Percentiles rank a stretch among this genome's conserved stretches.
Evolutionary conservation across 176 grass and related monocot genomes (phyloP).

Genomic region (Luzula sylvatica): DNA sequence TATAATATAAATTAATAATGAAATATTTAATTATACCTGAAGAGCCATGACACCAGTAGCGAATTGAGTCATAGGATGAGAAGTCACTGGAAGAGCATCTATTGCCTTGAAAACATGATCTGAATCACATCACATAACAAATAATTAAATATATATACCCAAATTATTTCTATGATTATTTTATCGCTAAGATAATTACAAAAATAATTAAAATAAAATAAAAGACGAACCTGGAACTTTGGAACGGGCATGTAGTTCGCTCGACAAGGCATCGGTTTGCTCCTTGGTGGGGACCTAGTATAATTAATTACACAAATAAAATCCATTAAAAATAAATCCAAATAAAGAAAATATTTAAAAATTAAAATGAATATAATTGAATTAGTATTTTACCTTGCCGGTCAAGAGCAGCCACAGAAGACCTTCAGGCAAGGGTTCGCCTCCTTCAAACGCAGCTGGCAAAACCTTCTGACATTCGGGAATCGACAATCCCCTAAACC

Average conservation of each 20-base stretch:
- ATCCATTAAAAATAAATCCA: background rate
- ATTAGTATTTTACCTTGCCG: conserved; percentile 45
- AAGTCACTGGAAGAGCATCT: conserved; percentile 68
- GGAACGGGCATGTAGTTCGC: conserved; percentile 56
- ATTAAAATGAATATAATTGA: too few species aligned
- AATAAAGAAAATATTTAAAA: background rate
- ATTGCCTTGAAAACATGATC: conserved; percentile 85
- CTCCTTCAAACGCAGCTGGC: conserved; percentile 52
- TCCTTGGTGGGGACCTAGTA: conserved; percentile 81
- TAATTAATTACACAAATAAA: conserved; percentile 13
- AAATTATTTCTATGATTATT: background rate
- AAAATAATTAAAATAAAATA: background rate
- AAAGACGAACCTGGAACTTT: conserved; percentile 61
- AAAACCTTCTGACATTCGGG: conserved; percentile 93
- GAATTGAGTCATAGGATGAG: conserved; percentile 97
- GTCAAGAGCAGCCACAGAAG: conserved; percentile 99
- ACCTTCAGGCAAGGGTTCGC: conserved; percentile 94
- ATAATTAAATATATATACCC: background rate
- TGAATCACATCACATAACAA: conserved; percentile 23
- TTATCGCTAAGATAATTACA: background rate
- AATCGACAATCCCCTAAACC: conserved; percentile 92
- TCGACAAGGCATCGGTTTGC: conserved; percentile 70
- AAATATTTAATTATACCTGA: conserved; percentile 37
- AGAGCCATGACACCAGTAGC: conserved; percentile 92
- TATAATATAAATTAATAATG: conserved; percentile 2